Evolutionary conservation across 306 rosid genomes (phyloP), one percentile per base, ranked within the genome.

Genomic region (Fagus crenata): DNA sequence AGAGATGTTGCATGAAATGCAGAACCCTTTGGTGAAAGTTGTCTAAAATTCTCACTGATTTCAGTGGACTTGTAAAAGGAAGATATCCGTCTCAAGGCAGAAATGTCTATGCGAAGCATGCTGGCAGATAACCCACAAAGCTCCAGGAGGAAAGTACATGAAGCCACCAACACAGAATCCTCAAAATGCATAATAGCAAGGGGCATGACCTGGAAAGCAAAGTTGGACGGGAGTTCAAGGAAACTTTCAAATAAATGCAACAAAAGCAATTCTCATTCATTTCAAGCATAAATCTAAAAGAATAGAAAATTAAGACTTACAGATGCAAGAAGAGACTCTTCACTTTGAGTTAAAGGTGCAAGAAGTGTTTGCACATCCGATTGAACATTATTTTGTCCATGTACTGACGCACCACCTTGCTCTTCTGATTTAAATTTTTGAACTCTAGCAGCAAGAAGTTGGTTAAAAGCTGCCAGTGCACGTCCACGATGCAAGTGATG

Each of bases 401-500:
- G 83, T 60, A 80, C 78, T 39, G 83, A 83, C 68, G 82, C 79
- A 80, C 83, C 69, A 61, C 87, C 72, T 54, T 88, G 90, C 74
- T 56, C 73, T 68, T 86, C 92, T 69, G 97, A 82, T 77, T 88
- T 94, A 74, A 94, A 81, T 75, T 89, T 88, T 84, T 92, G 93
- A 87, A 85, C 85, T 88, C 97, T 89, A 28, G 78, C 78, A 43
- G 80, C 70, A 78, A 94, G 96, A 81, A 94, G 84, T 69, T 86
- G 93, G 84, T 89, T 92, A 80, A 94, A 94, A 75, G 97, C 94
- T 56, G 96, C 89, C 77, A 94, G 75, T 5, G 97, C 92, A 75
- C 95, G 94, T 74, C 98, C 97, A 64, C 98, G 96, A 78, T 92
- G 93, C 84, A 94, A 88, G 85, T 92, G 91, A 82, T 94, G 98